phyloP scores from a whole-genome alignment of 306 rosid genomes.

The Mucuna pruriens region DNA sequence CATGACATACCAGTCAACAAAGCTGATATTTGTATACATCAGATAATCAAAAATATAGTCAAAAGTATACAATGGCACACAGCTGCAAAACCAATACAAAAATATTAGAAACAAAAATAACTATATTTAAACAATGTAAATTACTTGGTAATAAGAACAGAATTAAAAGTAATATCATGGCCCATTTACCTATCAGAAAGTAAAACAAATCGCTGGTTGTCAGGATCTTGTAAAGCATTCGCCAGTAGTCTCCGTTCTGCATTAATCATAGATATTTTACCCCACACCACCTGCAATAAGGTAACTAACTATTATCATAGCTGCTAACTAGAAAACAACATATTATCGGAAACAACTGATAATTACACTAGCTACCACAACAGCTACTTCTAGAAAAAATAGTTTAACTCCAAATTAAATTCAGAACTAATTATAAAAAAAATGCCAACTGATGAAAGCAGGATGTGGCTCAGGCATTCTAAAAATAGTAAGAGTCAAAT shows the following conservation, averaged over 20 bases:
- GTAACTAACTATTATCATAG: constrained; percentile 19
- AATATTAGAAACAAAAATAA: constrained; percentile 35
- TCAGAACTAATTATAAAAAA: background rate
- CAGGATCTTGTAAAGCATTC: constrained; percentile 80
- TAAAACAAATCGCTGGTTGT: constrained; percentile 89
- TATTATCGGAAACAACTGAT: background rate
- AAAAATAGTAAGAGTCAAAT: background rate
- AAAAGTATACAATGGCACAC: constrained; percentile 82
- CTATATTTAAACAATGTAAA: constrained; percentile 10
- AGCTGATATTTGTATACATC: constrained; percentile 89
- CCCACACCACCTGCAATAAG: constrained; percentile 88
- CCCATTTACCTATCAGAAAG: constrained; percentile 87
- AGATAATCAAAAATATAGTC: constrained; percentile 79
- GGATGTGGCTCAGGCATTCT: background rate
- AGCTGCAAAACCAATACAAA: constrained; percentile 67
- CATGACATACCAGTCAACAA: constrained; percentile 80
- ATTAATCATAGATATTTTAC: constrained; percentile 87
- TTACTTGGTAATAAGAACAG: background rate
- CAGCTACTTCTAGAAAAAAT: constrained; percentile 15
- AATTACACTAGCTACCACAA: constrained; percentile 9
- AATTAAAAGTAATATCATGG: constrained; percentile 15
- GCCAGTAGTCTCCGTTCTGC: constrained; percentile 88
- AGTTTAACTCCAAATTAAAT: background rate
- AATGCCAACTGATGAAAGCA: background rate
- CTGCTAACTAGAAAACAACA: constrained; percentile 11